Percentiles rank a stretch among this genome's conserved stretches.
These are phyloP conservation scores for Lathyrus sativus DNA, from an alignment of 306 rosid species.

Conservation along the genomic window DNA sequence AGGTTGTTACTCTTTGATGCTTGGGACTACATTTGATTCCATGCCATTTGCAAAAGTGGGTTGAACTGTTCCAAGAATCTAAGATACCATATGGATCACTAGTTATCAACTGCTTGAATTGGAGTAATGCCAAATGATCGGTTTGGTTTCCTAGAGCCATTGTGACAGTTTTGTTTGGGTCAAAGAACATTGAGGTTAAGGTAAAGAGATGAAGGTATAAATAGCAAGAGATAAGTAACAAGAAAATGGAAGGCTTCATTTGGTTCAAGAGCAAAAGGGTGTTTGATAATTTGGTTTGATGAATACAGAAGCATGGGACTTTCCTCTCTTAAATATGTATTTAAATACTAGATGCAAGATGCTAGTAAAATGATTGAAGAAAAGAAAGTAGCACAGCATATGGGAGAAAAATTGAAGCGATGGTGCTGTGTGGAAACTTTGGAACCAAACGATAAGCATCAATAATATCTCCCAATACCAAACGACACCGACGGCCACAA, in stretches of 20 bases:
- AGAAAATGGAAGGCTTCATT: background rate
- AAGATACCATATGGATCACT: constrained; percentile 6
- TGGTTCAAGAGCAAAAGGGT: background rate
- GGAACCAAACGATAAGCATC: no score
- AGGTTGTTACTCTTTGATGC: constrained; percentile 12
- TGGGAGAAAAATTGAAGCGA: no score
- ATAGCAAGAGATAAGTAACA: background rate
- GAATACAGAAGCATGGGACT: no score
- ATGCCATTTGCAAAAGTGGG: background rate
- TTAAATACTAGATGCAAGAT: no score
- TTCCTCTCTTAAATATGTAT: no score
- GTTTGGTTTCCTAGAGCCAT: background rate
- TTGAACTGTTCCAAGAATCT: background rate
- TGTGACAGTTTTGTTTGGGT: background rate
- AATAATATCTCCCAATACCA: no score
- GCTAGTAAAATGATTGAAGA: no score
- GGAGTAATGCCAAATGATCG: background rate
- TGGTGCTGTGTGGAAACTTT: no score
- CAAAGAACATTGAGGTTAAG: background rate
- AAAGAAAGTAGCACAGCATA: no score
- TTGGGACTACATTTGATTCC: constrained; percentile 8
- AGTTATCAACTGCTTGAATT: constrained; percentile 1
- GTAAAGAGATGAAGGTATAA: background rate
- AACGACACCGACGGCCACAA: no score
- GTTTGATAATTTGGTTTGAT: background rate